Base-by-base conservation (phyloP, 2,329 filamentous ascomycete genomes). In the Meredithiella fracta region DNA sequence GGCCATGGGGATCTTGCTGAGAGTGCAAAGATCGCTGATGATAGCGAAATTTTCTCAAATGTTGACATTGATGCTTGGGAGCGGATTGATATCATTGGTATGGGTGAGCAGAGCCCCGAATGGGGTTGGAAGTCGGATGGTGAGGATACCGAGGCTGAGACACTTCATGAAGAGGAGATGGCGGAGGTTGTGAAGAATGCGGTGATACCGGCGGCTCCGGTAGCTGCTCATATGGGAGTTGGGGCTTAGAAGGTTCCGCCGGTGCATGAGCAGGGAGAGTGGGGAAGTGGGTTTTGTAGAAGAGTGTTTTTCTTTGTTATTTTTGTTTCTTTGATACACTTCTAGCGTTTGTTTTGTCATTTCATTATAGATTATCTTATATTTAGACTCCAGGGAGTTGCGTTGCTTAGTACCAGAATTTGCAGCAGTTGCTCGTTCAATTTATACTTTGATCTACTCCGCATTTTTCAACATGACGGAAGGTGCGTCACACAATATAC, bases 41-140 rank as follows among this genome's bases (percentile, higher is more conserved):
- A 80, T 61, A 67, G 67, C 60, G 71, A 70, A 54, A 79, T 80
- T 51, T 70, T 80, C 3, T 68, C 73, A 54, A 69, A 68, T 29
- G 68, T 23, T 4, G 42, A 53, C n/a, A 44, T 58, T 6, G 34
- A 51, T 8, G 54, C 53, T 2, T 56, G 60, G 17, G 38, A 31
- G 20, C n/a, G 47, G 1, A 49, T 63, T 25, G 37, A 55, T 11
- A 29, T 47, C 38, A 52, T 60, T 11, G 56, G 40, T 6, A 53
- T 62, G 26, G 51, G 50, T 15, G 42, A 26, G 2, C 22, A 42
- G n/a, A 62, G 59, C 34, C 59, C 61, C 3, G 25, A 26, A 3
- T 52, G 62, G 22, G 50, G 53, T 4, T 52, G 61, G 40, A 44
- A 22, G 7, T 49, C 53, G 23, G 53, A 38, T 9, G 22, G 29